phyloP scores from a whole-genome alignment of 257 asterid species.

The Nicotiana tabacum region DNA sequence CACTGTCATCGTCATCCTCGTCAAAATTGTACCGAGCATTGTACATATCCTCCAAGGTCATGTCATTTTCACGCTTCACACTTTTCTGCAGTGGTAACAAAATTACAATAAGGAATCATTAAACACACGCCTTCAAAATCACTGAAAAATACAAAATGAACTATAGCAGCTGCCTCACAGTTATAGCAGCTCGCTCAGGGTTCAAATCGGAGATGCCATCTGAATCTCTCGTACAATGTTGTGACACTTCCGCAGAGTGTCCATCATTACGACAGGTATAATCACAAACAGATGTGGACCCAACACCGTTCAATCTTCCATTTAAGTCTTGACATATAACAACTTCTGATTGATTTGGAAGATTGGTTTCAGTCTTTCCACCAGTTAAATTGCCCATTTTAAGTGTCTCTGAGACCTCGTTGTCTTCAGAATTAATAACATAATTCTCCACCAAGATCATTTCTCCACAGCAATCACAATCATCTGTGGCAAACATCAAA shows the following conservation, averaged over 20 bases:
- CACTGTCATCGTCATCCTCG: constrained; percentile 74
- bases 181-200: constrained; percentile 11
- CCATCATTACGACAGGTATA: constrained; percentile 10
- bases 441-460: constrained; percentile 20
- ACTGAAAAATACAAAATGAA: constrained; percentile 4
- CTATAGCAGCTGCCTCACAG: constrained; percentile 13
- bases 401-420: constrained; percentile 16
- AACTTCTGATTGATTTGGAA: constrained; percentile 27
- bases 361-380: constrained; percentile 32
- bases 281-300: constrained; percentile 24
- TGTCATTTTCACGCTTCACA: constrained; percentile 41
- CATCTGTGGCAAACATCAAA: constrained; percentile 14
- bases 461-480: constrained; percentile 12
- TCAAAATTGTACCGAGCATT: constrained; percentile 44
- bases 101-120: constrained; percentile 3
- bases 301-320: constrained; percentile 17
- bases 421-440: constrained; percentile 6
- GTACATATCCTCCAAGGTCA: constrained; percentile 74
- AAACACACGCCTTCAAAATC: background rate
- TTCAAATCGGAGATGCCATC: constrained; percentile 11
- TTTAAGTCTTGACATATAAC: constrained; percentile 16
- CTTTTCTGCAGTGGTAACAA: constrained; percentile 42
- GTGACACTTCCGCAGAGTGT: constrained; percentile 15
- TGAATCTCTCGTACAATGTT: constrained; percentile 12
- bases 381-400: constrained; percentile 29